These are phyloP conservation scores for Magnaporthiopsis incrustans DNA, from an alignment of 2,329 filamentous ascomycete genomes.

Conservation along the genomic window DNA sequence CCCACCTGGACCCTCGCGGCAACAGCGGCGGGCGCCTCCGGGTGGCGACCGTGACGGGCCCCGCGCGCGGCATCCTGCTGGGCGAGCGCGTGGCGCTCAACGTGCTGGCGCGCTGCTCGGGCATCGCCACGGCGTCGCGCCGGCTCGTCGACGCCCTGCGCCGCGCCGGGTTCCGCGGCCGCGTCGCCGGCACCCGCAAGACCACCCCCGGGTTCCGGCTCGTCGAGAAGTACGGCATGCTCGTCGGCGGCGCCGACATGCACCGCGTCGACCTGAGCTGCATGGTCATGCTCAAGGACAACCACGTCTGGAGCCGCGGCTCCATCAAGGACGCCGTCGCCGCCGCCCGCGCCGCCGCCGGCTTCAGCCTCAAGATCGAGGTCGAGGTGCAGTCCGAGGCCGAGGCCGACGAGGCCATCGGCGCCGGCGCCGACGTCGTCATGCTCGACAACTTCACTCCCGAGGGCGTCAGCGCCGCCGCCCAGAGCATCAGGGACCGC, in stretches of 20 bases:
- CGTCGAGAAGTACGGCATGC: conserved; percentile 97
- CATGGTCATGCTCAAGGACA: conserved; percentile 99
- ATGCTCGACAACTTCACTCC: conserved; percentile 96
- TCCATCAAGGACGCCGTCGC: conserved; percentile 80
- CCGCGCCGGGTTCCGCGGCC: conserved; percentile 67
- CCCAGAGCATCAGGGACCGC: conserved; percentile 65
- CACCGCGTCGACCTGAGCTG: conserved; percentile 85
- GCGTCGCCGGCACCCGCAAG: conserved; percentile 90
- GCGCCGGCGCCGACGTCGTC: conserved; percentile 84
- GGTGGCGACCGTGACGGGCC: conserved; percentile 78
- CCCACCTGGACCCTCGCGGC: conserved; percentile 38
- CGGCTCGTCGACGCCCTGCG: conserved; percentile 48
- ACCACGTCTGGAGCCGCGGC: conserved; percentile 88
- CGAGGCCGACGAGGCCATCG: conserved; percentile 87
- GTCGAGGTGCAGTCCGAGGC: conserved; percentile 86
- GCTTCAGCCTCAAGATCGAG: conserved; percentile 90
- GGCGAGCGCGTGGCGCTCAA: conserved; percentile 92
- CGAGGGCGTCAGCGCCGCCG: conserved; percentile 67
- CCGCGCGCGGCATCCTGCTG: conserved; percentile 72
- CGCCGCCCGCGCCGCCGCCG: conserved; percentile 75
- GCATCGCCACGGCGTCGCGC: conserved; percentile 66
- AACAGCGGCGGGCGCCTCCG: conserved; percentile 28
- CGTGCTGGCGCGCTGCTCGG: conserved; percentile 81
- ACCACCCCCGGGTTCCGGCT: conserved; percentile 93
- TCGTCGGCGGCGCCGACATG: conserved; percentile 84